These are phyloP conservation scores for Tricholomella constricta DNA, from an alignment of 768 basidiomycete species.

Conservation along the genomic window DNA sequence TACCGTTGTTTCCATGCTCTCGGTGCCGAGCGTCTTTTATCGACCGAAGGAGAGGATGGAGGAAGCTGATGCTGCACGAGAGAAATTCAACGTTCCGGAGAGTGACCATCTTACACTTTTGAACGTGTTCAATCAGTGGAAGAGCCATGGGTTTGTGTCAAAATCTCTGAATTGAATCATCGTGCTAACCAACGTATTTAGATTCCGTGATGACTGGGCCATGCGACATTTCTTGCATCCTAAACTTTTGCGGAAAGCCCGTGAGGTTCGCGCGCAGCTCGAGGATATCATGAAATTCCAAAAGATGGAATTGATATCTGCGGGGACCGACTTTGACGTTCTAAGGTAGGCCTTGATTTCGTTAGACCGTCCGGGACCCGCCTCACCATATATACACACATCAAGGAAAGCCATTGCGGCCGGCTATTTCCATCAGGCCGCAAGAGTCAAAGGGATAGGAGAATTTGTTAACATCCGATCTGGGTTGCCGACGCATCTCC, in stretches of 20 bases:
- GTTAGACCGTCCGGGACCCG: too few species aligned
- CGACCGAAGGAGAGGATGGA: slow-evolving; percentile 97
- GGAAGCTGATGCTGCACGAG: slow-evolving; percentile 94
- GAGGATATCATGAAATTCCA: slow-evolving; percentile 99
- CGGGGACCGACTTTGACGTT: slow-evolving; percentile 94
- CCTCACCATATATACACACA: not conserved
- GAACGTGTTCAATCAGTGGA: slow-evolving; percentile 99
- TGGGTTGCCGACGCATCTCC: slow-evolving; percentile 91
- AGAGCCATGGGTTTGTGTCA: slow-evolving; percentile 82
- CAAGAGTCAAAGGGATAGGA: slow-evolving; percentile 96
- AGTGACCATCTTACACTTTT: slow-evolving; percentile 94
- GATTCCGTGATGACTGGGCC: slow-evolving; percentile 92
- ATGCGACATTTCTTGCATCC: slow-evolving; percentile 96
- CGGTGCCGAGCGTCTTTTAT: slow-evolving; percentile 97
- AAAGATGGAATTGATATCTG: slow-evolving; percentile 91
- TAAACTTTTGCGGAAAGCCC: slow-evolving; percentile 89
- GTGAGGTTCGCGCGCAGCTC: slow-evolving; percentile 93
- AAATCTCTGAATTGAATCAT: not conserved
- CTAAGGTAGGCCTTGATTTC: slow-evolving; percentile 46
- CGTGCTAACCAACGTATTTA: slow-evolving; percentile 29
- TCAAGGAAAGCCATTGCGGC: slow-evolving; percentile 93
- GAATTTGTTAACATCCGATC: slow-evolving; percentile 98
- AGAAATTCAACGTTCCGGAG: slow-evolving; percentile 98
- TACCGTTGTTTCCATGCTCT: slow-evolving; percentile 98
- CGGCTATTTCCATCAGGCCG: slow-evolving; percentile 99